Evolutionary conservation across 2,329 filamentous ascomycete species (phyloP).

Genomic region (Cercospora sp.): DNA sequence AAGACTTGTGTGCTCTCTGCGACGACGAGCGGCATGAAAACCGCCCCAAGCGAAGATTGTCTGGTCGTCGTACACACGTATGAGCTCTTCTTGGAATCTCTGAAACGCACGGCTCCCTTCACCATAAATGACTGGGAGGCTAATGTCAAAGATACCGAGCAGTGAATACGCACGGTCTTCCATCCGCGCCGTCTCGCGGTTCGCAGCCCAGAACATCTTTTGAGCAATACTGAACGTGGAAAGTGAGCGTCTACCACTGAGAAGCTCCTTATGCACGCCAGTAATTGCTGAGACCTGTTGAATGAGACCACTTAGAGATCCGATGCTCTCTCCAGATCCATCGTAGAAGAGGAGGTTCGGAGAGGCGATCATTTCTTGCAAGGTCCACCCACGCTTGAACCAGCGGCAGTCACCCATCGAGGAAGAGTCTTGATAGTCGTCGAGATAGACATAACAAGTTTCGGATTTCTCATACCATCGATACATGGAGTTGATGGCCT

Average conservation of each 20-base stretch:
- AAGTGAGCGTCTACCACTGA: not conserved
- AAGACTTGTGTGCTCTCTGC: not conserved
- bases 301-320: not conserved
- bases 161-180: not conserved
- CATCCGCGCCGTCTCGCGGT: not conserved
- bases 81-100: not conserved
- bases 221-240: not conserved
- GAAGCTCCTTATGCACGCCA: not conserved
- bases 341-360: not conserved
- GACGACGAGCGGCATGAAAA: too few species aligned
- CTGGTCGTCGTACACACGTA: not conserved
- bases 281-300: not conserved
- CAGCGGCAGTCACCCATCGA: not conserved
- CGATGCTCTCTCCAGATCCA: not conserved
- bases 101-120: not conserved
- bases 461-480: not conserved
- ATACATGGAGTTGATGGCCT: not conserved
- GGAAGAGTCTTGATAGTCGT: not conserved
- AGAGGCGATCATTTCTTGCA: not conserved
- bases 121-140: not conserved
- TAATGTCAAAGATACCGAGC: not conserved
- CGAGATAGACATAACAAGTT: not conserved
- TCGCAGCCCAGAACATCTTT: not conserved
- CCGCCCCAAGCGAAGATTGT: not conserved
- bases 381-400: not conserved